Base-by-base conservation (phyloP, 495 filamentous ascomycete genomes). In the Platismatia glauca region DNA sequence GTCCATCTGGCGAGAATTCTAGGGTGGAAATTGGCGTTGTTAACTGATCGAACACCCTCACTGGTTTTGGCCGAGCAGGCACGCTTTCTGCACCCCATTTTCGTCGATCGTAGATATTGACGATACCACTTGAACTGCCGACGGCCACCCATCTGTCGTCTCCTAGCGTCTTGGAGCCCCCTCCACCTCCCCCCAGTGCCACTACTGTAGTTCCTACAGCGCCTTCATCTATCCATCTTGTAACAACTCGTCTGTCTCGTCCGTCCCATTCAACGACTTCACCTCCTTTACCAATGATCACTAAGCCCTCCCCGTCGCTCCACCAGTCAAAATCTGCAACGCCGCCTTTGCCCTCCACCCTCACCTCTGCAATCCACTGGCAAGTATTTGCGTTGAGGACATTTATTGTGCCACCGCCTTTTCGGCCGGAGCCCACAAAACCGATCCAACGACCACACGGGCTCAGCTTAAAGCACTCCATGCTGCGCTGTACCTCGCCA, bases 251-350 rank as follows among this genome's bases (percentile, higher is more conserved):
- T 44, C 79, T 80, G 34, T 82, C 71, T 24, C 71, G 74, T 50
- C 92, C 76, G 72, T 85, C 86, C 82, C 87, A 97, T 75, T 98
- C 94, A n/a, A 88, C 87, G n/a, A 95, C 82, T 70, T 95, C 90
- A 29, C 95, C 95, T 61, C 87, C 88, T 68, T 89, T 92, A 59
- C 89, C 90, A 4, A 85, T 82, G 39, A 95, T 85, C 1, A 83
- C 84, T 67, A 97, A 73, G 5, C 85, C 85, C 63, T 89, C 79
- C n/a, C 92, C 86, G 65, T 89, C 81, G 16, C 81, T 77, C 89
- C 91, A 95, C 94, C 94, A 98, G 3, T 82, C 84, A 66, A 96
- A 92, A 70, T 96, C 93, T 0, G 89, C 86, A 11, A 97, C 83
- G 33, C 91, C 91, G 55, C 88, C 86, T 38, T 84, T 81, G 52